Percentiles rank a stretch among this genome's conserved stretches.
Conservation (phyloP, 2,329 filamentous ascomycete species). For the Aspergillus aculeatus region DNA sequence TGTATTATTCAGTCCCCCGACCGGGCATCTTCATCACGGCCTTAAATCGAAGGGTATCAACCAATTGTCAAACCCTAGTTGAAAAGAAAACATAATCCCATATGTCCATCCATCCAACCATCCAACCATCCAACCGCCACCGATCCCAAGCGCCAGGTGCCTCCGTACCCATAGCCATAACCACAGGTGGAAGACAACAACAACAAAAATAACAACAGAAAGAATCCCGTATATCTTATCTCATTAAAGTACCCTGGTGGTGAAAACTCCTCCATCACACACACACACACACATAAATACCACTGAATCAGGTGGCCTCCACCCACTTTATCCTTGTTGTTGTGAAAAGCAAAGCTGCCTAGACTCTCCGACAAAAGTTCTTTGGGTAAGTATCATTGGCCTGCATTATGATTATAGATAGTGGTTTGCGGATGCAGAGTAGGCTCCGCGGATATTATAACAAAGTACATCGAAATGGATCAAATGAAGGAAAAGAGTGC, state of each 20-base stretch:
- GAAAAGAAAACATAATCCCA: too few species aligned
- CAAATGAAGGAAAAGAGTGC: not conserved
- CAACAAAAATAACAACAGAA: not conserved
- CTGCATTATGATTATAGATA: not conserved
- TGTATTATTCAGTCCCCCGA: too few species aligned
- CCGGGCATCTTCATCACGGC: too few species aligned
- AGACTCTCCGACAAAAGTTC: not conserved
- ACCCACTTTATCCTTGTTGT: not conserved
- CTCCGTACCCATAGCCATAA: not conserved
- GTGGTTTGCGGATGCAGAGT: not conserved
- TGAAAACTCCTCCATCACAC: not conserved
- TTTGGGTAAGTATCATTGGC: not conserved
- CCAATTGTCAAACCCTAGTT: too few species aligned
- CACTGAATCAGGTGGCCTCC: not conserved
- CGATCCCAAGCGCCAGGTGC: not conserved
- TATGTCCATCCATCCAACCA: not conserved
- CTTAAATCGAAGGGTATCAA: too few species aligned
- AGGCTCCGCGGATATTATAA: constrained; percentile 8
- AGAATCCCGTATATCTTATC: not conserved
- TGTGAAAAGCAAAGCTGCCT: not conserved
- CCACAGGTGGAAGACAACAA: not conserved
- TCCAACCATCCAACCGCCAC: not conserved
- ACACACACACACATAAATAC: not conserved
- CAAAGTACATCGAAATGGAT: constrained; percentile 2
- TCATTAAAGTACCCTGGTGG: not conserved